These are phyloP conservation scores for Lathyrus sativus DNA, from an alignment of 306 rosid genomes.

Conservation along the genomic window DNA sequence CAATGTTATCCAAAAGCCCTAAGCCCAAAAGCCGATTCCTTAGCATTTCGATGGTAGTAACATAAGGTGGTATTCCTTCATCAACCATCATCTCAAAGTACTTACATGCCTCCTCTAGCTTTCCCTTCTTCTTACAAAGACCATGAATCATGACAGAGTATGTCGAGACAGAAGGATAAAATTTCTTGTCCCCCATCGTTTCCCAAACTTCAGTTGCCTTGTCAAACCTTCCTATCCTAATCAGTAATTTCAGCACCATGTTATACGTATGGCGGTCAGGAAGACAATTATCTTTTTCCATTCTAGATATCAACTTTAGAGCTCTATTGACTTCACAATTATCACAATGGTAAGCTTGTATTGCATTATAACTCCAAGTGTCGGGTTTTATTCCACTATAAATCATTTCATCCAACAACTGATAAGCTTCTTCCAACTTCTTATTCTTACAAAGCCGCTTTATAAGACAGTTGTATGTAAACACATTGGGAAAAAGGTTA, in stretches of 20 bases:
- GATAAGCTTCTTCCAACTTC: constrained; percentile 80
- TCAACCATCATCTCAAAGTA: constrained; percentile 88
- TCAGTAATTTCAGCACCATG: constrained; percentile 77
- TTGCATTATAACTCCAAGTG: constrained; percentile 78
- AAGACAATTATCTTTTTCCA: constrained; percentile 62
- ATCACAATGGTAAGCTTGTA: constrained; percentile 85
- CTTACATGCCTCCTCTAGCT: constrained; percentile 78
- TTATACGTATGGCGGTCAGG: constrained; percentile 76
- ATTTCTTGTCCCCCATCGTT: constrained; percentile 53
- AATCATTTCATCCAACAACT: constrained; percentile 81
- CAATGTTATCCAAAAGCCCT: constrained; percentile 59
- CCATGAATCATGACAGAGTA: constrained; percentile 86
- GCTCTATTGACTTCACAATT: constrained; percentile 75
- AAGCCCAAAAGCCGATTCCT: constrained; percentile 63
- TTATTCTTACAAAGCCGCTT: constrained; percentile 79
- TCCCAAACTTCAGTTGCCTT: constrained; percentile 77
- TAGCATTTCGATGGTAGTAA: constrained; percentile 65
- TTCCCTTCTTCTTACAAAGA: constrained; percentile 72
- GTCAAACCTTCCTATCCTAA: constrained; percentile 82
- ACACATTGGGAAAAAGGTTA: constrained; percentile 65
- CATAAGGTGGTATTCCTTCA: constrained; percentile 87
- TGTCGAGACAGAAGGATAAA: constrained; percentile 80
- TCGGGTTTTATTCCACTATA: constrained; percentile 68
- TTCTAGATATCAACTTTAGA: constrained; percentile 62
- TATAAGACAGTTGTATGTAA: constrained; percentile 73